Percentiles rank a stretch among this genome's conserved stretches.
Conservation (phyloP, 164 flowering plant genomes). For the Cinnamomum micranthum region DNA sequence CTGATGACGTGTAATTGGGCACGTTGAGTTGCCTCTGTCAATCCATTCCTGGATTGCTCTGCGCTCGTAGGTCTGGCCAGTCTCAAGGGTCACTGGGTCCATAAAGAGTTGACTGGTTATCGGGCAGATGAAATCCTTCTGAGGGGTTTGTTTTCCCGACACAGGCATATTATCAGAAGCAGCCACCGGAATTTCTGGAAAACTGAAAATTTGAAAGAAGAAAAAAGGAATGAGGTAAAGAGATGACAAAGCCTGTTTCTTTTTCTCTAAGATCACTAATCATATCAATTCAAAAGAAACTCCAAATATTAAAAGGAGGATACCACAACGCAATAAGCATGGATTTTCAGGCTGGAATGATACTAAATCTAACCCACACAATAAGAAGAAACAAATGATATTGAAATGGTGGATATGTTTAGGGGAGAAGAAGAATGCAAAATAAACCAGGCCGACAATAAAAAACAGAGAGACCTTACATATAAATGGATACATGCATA, state of each 20-base stretch:
- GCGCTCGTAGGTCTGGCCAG: constrained; percentile 86
- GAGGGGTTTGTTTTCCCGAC: constrained; percentile 48
- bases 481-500: not conserved
- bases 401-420: not conserved
- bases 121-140: constrained; percentile 85
- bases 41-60: constrained; percentile 82
- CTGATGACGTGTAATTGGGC: constrained; percentile 79
- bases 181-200: constrained; percentile 38
- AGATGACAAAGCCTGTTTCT: not conserved
- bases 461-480: not conserved
- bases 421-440: not conserved
- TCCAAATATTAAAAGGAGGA: not conserved
- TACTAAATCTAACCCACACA: not conserved
- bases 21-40: constrained; percentile 68
- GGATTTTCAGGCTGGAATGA: not conserved
- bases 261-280: not conserved
- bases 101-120: constrained; percentile 63
- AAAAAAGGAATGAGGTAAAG: constrained; percentile 4
- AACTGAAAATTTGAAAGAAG: constrained; percentile 27
- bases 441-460: not conserved
- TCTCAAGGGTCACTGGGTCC: constrained; percentile 86
- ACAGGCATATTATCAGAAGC: constrained; percentile 34
- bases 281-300: not conserved
- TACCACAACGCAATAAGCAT: not conserved
- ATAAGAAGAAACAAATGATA: not conserved